Conservation (phyloP, 257 asterid species). For the Jacaranda copaia region DNA sequence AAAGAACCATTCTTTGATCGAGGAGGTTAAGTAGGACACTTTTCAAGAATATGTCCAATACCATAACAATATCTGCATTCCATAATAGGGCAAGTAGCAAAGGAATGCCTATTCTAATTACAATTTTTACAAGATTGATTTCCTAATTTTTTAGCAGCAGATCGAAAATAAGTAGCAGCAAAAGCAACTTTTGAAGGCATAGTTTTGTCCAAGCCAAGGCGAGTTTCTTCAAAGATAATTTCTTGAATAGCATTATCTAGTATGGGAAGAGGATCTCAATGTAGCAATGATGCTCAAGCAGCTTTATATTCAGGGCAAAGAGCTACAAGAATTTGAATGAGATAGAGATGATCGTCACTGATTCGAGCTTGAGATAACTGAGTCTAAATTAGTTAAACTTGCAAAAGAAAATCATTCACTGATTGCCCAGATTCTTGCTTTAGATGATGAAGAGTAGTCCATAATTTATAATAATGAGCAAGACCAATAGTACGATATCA, state of each 20-base stretch:
- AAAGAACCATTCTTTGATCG: not conserved
- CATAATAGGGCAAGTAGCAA: conserved; percentile 13
- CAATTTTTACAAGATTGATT: no score
- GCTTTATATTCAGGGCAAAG: conserved; percentile 31
- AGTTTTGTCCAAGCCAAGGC: not conserved
- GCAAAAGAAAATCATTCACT: conserved; percentile 31
- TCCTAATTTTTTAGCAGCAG: no score
- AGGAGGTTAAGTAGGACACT: conserved; percentile 30
- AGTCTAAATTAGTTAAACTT: conserved; percentile 21
- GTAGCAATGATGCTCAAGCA: conserved; percentile 12
- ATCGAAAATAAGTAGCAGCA: not conserved
- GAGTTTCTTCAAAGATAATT: no score
- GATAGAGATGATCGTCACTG: conserved; percentile 35
- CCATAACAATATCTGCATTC: conserved; percentile 24
- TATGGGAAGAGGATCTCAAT: not conserved
- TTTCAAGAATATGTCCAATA: conserved; percentile 25
- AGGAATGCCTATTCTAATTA: not conserved
- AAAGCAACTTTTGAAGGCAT: conserved; percentile 23
- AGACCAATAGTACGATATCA: conserved; percentile 12
- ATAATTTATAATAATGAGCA: conserved; percentile 9
- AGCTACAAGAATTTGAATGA: conserved; percentile 38
- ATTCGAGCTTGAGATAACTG: conserved; percentile 17
- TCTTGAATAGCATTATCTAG: no score
- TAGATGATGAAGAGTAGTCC: conserved; percentile 2
- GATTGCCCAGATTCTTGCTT: conserved; percentile 1